Evolutionary conservation across 768 basidiomycete genomes (phyloP).

Genomic region (Kwoniella sp.): DNA sequence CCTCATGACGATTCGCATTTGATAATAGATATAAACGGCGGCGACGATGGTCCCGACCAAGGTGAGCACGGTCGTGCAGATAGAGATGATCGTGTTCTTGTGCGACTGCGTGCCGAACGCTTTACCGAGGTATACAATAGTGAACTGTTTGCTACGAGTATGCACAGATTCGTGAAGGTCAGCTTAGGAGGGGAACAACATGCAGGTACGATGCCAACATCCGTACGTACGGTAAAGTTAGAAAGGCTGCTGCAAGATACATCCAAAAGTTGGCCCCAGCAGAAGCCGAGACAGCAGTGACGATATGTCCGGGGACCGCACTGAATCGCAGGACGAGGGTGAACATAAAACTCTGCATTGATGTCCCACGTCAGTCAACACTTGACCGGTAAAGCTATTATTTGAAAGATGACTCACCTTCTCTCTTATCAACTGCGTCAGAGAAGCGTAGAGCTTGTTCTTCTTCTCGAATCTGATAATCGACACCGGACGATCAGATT

Average conservation of each 20-base stretch:
- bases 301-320: conserved; percentile 53
- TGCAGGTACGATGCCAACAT: background rate
- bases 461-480: conserved; percentile 46
- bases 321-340: conserved; percentile 52
- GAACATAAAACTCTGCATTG: conserved; percentile 49
- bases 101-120: conserved; percentile 45
- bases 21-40: conserved; percentile 54
- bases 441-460: conserved; percentile 51
- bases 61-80: conserved; percentile 38
- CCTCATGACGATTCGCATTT: conserved; percentile 50
- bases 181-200: too few relatives aligned
- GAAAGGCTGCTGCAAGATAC: conserved; percentile 50
- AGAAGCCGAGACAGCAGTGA: conserved; percentile 51
- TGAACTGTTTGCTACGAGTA: conserved; percentile 47
- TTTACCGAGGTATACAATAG: conserved; percentile 50
- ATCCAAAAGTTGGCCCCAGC: conserved; percentile 51
- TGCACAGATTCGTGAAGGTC: conserved; percentile 29
- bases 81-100: conserved; percentile 49
- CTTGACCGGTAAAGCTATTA: background rate
- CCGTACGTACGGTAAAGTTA: conserved; percentile 42
- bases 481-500: background rate
- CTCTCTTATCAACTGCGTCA: conserved; percentile 51
- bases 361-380: background rate
- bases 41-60: conserved; percentile 50
- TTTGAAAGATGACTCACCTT: conserved; percentile 31